These are phyloP conservation scores for Ophiostoma sp. DNA, from an alignment of 2,329 filamentous ascomycete genomes.

Conservation along the genomic window DNA sequence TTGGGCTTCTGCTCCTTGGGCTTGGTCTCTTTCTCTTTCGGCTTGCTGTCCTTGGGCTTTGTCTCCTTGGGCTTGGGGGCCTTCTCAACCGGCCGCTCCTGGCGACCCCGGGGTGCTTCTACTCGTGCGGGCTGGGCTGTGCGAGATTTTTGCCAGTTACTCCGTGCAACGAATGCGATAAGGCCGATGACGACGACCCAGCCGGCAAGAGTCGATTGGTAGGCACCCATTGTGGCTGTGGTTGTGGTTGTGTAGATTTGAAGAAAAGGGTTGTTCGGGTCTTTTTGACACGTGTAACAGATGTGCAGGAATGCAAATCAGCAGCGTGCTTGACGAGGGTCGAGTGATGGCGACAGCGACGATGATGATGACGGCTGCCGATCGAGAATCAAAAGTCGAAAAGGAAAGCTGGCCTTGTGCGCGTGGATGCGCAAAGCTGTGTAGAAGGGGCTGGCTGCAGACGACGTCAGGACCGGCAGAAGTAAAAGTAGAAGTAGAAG, in stretches of 20 bases:
- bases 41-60: slow-evolving; percentile 35
- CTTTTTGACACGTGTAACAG: background rate
- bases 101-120: slow-evolving; percentile 30
- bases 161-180: slow-evolving; percentile 29
- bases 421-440: slow-evolving; percentile 5
- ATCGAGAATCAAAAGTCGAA: background rate
- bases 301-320: background rate
- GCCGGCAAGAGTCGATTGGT: slow-evolving; percentile 35
- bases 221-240: slow-evolving; percentile 33
- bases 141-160: slow-evolving; percentile 30
- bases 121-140: slow-evolving; percentile 27
- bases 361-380: background rate
- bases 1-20: slow-evolving; percentile 39
- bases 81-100: slow-evolving; percentile 33
- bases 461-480: background rate
- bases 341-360: background rate
- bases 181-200: slow-evolving; percentile 33
- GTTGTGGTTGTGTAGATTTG: background rate
- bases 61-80: slow-evolving; percentile 15
- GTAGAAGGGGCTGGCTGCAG: background rate
- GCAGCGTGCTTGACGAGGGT: background rate
- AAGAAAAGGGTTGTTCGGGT: background rate
- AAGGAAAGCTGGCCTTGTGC: background rate
- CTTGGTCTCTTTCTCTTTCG: slow-evolving; percentile 38
- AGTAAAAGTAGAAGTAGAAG: too few relatives aligned